These are phyloP conservation scores for Epichloe aotearoae DNA, from an alignment of 2,329 filamentous ascomycete genomes.

Conservation along the genomic window DNA sequence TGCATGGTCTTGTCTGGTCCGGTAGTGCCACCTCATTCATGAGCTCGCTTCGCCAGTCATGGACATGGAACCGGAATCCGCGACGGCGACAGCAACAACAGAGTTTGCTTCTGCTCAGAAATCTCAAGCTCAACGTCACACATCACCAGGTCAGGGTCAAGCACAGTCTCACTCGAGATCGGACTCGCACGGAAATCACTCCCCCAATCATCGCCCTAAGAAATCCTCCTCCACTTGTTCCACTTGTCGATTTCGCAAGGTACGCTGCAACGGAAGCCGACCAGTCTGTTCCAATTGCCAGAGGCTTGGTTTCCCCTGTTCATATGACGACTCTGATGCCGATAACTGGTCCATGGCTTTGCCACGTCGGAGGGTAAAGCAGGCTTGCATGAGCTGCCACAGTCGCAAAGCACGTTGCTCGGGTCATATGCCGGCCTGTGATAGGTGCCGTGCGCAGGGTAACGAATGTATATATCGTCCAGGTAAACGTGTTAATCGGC, in stretches of 20 bases:
- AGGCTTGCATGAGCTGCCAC: constrained; percentile 45
- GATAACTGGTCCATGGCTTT: constrained; percentile 30
- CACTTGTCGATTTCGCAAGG: constrained; percentile 42
- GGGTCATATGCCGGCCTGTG: constrained; percentile 42
- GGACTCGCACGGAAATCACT: background rate
- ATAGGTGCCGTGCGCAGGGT: constrained; percentile 34
- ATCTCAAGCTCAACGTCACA: background rate
- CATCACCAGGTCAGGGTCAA: background rate
- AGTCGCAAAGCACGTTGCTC: constrained; percentile 45
- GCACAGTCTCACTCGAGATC: background rate
- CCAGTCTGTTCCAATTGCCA: constrained; percentile 45
- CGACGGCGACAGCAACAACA: background rate
- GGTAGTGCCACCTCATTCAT: no score
- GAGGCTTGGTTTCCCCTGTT: constrained; percentile 43
- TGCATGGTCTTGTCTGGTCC: background rate
- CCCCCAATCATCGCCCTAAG: constrained; percentile 23
- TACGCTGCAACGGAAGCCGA: constrained; percentile 42
- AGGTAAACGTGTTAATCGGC: constrained; percentile 26
- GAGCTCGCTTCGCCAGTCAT: background rate
- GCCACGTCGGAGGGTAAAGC: constrained; percentile 39
- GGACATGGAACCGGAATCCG: constrained; percentile 3
- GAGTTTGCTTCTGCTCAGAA: background rate
- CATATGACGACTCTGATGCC: constrained; percentile 36
- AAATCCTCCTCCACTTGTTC: constrained; percentile 36
- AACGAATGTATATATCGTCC: constrained; percentile 43